Evolutionary conservation across 306 rosid species (phyloP).

Genomic region (Vigna reflexopilosa): DNA sequence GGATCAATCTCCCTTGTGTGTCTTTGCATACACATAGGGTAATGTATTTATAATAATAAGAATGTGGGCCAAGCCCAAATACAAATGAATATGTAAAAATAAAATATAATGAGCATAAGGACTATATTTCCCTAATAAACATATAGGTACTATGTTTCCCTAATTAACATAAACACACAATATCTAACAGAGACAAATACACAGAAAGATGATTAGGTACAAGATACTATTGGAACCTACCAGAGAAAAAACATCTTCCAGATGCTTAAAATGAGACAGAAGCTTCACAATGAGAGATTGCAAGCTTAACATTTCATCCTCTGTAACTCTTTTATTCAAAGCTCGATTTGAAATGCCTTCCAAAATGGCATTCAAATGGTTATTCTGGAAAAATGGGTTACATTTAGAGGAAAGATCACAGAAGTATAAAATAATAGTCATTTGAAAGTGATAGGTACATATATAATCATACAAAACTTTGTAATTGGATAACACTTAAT

Average conservation of each 20-base stretch:
- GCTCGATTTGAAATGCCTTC: constrained; percentile 73
- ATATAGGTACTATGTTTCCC: too few relatives aligned
- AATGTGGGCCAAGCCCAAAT: too few relatives aligned
- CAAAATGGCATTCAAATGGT: constrained; percentile 67
- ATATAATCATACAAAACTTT: background rate
- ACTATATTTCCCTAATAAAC: too few relatives aligned
- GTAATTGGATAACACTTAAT: constrained; percentile 20
- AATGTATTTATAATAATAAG: too few relatives aligned
- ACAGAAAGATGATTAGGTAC: constrained; percentile 6
- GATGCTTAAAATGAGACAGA: constrained; percentile 63
- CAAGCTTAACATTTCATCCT: constrained; percentile 74
- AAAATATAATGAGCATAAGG: too few relatives aligned
- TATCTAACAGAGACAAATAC: background rate
- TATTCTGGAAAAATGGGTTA: constrained; percentile 64
- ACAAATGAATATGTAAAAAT: too few relatives aligned
- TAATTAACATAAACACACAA: too few relatives aligned
- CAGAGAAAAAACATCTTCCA: constrained; percentile 74
- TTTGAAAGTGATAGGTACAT: constrained; percentile 11
- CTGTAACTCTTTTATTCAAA: constrained; percentile 53
- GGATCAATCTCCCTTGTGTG: too few relatives aligned
- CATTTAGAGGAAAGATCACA: constrained; percentile 40
- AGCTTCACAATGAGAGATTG: constrained; percentile 89
- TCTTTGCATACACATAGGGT: too few relatives aligned
- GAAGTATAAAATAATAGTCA: constrained; percentile 14
- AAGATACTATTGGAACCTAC: constrained; percentile 55